These are phyloP conservation scores for Rhodotorula sp. DNA, from an alignment of 1,284 basidiomycete species.

Conservation along the genomic window DNA sequence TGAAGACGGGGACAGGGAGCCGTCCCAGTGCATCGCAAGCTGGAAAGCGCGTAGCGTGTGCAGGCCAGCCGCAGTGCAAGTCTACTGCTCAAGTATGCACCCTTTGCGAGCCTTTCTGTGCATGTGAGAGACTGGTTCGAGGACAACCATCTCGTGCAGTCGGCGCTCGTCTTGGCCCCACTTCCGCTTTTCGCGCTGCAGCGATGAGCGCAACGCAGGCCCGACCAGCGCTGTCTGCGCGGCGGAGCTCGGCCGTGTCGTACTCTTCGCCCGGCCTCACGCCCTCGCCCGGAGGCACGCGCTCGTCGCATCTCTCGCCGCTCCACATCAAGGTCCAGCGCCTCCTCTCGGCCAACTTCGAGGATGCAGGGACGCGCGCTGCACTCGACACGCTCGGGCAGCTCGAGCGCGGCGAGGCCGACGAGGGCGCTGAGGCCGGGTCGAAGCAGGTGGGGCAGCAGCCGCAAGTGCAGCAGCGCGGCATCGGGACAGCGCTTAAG, in stretches of 20 bases:
- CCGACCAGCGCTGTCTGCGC: not conserved
- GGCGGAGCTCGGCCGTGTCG: not conserved
- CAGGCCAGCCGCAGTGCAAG: too few relatives aligned
- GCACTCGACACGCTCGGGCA: conserved; percentile 80
- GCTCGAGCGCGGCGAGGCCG: conserved; percentile 54
- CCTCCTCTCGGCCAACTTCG: conserved; percentile 74
- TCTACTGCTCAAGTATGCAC: too few relatives aligned
- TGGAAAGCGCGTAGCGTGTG: too few relatives aligned
- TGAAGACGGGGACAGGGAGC: too few relatives aligned
- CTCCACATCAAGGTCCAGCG: conserved; percentile 83
- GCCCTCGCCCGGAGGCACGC: too few relatives aligned
- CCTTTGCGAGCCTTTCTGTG: too few relatives aligned
- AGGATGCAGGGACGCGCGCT: conserved; percentile 74
- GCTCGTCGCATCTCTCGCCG: conserved; percentile 51
- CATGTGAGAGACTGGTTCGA: too few relatives aligned
- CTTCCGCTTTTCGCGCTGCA: not conserved
- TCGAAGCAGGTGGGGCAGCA: conserved; percentile 21
- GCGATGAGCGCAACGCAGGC: not conserved
- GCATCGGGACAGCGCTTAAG: conserved; percentile 49
- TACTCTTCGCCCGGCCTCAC: not conserved
- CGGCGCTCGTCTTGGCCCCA: too few relatives aligned
- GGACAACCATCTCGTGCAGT: too few relatives aligned
- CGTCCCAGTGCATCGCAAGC: too few relatives aligned
- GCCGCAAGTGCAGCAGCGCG: not conserved
- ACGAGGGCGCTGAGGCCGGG: conserved; percentile 40